These are phyloP conservation scores for Fusarium concolor DNA, from an alignment of 2,329 filamentous ascomycete genomes.

Conservation along the genomic window DNA sequence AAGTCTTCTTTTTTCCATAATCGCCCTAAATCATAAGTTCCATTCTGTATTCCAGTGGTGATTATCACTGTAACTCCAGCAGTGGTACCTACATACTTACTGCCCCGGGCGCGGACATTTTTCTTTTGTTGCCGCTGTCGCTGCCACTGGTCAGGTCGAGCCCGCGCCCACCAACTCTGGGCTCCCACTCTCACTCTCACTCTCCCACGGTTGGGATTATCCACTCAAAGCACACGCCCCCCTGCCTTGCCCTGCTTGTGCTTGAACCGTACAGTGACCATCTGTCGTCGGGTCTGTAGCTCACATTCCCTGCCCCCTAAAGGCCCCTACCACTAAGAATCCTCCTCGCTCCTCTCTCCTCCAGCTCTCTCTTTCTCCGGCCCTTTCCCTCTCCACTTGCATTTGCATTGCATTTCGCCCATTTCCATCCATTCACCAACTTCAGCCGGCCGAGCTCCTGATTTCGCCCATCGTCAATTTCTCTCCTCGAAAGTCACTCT, in stretches of 20 bases:
- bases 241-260: conserved; percentile 5
- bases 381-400: conserved; percentile 52
- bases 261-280: conserved; percentile 3
- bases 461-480: conserved; percentile 39
- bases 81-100: neutral
- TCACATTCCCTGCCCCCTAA: conserved; percentile 47
- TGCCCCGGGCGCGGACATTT: conserved; percentile 5
- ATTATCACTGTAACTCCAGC: neutral
- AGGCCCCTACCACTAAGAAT: conserved; percentile 43
- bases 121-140: conserved; percentile 1
- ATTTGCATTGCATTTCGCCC: conserved; percentile 46
- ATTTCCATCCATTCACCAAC: conserved; percentile 46
- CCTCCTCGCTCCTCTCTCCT: conserved; percentile 43
- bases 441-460: conserved; percentile 43
- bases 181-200: no score
- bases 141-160: conserved; percentile 35
- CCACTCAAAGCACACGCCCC: conserved; percentile 44
- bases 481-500: conserved; percentile 37
- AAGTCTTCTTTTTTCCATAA: neutral
- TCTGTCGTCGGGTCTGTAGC: conserved; percentile 47
- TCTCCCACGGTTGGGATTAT: conserved; percentile 17
- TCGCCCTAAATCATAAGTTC: no score
- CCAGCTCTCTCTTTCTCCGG: conserved; percentile 42
- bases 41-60: neutral
- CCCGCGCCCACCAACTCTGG: conserved; percentile 18